These are phyloP conservation scores for Cryptococcus sp. DNA, from an alignment of 1,284 basidiomycete species.

Conservation along the genomic window DNA sequence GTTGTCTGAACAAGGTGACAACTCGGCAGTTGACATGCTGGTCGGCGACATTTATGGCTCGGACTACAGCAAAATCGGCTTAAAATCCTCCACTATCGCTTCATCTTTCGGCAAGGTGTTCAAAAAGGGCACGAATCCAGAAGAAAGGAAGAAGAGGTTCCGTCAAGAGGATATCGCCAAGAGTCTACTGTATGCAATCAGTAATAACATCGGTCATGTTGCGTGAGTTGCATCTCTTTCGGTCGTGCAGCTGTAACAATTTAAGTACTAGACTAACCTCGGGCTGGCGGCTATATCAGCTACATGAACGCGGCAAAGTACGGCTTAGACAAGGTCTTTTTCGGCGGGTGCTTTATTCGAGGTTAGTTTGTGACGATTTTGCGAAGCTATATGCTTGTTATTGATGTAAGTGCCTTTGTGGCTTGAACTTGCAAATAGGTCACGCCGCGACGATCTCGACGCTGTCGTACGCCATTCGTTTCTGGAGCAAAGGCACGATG, in stretches of 20 bases:
- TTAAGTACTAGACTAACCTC: constrained; percentile 4
- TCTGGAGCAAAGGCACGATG: constrained; percentile 99
- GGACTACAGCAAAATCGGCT: constrained; percentile 88
- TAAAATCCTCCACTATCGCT: constrained; percentile 97
- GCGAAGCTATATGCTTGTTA: not conserved
- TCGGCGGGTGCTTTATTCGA: constrained; percentile 98
- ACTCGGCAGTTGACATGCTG: constrained; percentile 94
- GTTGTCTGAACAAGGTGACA: constrained; percentile 90
- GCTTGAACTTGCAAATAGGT: constrained; percentile 56
- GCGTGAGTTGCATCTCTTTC: constrained; percentile 69
- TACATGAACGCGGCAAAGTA: constrained; percentile 99
- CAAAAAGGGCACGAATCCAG: constrained; percentile 62
- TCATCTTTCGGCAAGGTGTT: constrained; percentile 99
- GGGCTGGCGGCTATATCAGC: constrained; percentile 54
- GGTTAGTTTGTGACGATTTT: constrained; percentile 58
- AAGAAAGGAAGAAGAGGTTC: constrained; percentile 69
- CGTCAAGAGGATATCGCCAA: constrained; percentile 91
- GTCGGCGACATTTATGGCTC: constrained; percentile 98
- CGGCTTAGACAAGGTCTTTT: constrained; percentile 94
- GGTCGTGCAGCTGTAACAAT: not conserved
- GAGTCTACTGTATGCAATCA: constrained; percentile 91
- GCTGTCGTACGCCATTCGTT: constrained; percentile 96
- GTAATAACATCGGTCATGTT: constrained; percentile 99
- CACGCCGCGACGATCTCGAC: constrained; percentile 97
- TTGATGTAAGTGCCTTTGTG: not conserved